These are phyloP conservation scores for Penicillium antarcticum DNA, from an alignment of 495 filamentous ascomycete species.

Conservation along the genomic window DNA sequence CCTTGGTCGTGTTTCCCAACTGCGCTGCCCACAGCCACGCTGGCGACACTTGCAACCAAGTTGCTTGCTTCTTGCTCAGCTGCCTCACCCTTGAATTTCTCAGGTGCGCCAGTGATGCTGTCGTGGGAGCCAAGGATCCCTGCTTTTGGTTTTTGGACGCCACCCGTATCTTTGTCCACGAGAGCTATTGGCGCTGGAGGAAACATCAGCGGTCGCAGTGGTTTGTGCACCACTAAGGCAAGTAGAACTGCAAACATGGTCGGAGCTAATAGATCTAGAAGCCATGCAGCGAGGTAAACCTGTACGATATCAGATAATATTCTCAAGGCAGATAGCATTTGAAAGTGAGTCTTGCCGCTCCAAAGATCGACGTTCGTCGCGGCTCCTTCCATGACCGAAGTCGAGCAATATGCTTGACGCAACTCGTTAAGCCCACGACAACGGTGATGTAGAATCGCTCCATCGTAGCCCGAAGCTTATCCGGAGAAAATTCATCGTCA, in stretches of 20 bases:
- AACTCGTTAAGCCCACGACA: conserved; percentile 59
- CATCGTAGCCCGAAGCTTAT: conserved; percentile 74
- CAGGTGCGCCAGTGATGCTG: conserved; percentile 74
- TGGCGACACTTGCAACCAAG: conserved; percentile 70
- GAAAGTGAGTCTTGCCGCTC: conserved; percentile 38
- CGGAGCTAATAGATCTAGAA: conserved; percentile 65
- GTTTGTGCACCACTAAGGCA: conserved; percentile 63
- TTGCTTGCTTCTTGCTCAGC: conserved; percentile 83
- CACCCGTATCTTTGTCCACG: conserved; percentile 61
- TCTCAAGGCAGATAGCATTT: not conserved
- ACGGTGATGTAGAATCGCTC: conserved; percentile 85
- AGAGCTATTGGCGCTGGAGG: conserved; percentile 74
- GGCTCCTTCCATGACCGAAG: conserved; percentile 80
- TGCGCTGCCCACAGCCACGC: conserved; percentile 70
- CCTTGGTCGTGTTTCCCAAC: conserved; percentile 65
- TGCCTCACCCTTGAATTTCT: conserved; percentile 80
- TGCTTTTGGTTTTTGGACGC: conserved; percentile 71
- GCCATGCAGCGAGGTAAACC: conserved; percentile 73
- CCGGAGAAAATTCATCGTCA: conserved; percentile 82
- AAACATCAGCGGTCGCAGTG: conserved; percentile 61
- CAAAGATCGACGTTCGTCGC: conserved; percentile 65
- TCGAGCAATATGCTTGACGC: conserved; percentile 70
- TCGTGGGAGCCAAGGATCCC: conserved; percentile 74
- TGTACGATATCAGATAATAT: conserved; percentile 14
- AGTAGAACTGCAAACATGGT: conserved; percentile 55